These are phyloP conservation scores for Podospora anserina DNA, from an alignment of 495 filamentous ascomycete genomes.

Conservation along the genomic window DNA sequence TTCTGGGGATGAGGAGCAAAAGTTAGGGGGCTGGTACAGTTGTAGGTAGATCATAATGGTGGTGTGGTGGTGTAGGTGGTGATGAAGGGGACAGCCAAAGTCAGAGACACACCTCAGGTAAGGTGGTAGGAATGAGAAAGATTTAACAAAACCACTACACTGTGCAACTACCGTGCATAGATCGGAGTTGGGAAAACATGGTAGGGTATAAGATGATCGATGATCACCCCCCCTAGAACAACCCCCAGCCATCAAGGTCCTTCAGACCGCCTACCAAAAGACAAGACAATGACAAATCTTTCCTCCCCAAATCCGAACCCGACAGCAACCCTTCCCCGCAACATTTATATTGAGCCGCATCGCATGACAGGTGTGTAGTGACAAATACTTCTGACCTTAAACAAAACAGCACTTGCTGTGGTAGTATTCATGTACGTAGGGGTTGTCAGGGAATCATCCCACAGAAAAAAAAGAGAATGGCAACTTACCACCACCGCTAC, in stretches of 20 bases:
- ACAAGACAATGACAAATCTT: constrained; percentile 17
- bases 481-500: not conserved
- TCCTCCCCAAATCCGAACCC: not conserved
- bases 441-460: too few species aligned
- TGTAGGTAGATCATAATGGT: not conserved
- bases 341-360: not conserved
- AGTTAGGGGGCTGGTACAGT: not conserved
- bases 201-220: not conserved
- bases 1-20: not conserved
- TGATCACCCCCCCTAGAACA: not conserved
- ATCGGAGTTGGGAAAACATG: not conserved
- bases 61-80: not conserved
- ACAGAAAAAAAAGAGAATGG: not conserved
- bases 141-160: too few species aligned
- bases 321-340: not conserved
- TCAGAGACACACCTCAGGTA: too few species aligned
- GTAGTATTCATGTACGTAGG: too few species aligned
- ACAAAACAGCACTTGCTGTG: too few species aligned
- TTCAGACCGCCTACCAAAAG: not conserved
- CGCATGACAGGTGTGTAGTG: not conserved
- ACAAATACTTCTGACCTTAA: not conserved
- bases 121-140: too few species aligned
- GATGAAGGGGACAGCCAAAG: not conserved
- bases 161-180: too few species aligned
- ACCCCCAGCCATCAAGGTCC: not conserved